Base-by-base conservation (phyloP, 2,329 filamentous ascomycete species). In the Ceratocystis alfenasii region DNA sequence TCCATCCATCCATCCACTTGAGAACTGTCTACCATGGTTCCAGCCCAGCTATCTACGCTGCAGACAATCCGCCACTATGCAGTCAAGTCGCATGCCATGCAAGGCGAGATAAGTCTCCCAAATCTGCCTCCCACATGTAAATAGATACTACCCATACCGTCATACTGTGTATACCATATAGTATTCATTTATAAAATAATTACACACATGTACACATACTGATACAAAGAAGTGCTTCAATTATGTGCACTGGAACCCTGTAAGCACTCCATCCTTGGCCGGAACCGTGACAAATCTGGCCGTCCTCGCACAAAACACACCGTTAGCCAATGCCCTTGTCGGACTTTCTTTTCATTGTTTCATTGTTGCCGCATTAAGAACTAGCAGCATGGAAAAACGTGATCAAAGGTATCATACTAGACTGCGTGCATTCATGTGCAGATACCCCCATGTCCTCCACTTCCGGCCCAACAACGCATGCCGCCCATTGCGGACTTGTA, bases 401-500 rank as follows among this genome's bases (percentile, higher is more conserved):
- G 12, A 30, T 6, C 28, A 6, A 30, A 33, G 33, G 53, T 17
- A 57, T 41, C 36, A 15, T 41, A 15, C 12, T 41, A 6, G 25
- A 30, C 10, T 12, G 6, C 15, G 28, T 25, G 15, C 12, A 55
- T 57, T 15, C 55, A 59, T 8, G 33, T 59, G 55, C 28, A 57
- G 22, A 59, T 36, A n/a, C 55, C 30, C 25, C 28, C 17, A 30
- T 30, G 33, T n/a, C 28, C 28, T 33, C 30, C 28, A 33, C 55
- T 59, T 59, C 5, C 55, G 33, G 55, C 55, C 55, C 55, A 59
- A 59, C 55, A 36, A 59, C 55, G 55, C 55, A 59, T 30, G 15
- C 55, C 17, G 28, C 55, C 55, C 30, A 36, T 59, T 59, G 55
- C 8, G n/a, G 55, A 17, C 28, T 22, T 36, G 12, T 59, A 20